phyloP scores from a whole-genome alignment of 1,284 basidiomycete genomes.

The Rhodotorula glutinis region DNA sequence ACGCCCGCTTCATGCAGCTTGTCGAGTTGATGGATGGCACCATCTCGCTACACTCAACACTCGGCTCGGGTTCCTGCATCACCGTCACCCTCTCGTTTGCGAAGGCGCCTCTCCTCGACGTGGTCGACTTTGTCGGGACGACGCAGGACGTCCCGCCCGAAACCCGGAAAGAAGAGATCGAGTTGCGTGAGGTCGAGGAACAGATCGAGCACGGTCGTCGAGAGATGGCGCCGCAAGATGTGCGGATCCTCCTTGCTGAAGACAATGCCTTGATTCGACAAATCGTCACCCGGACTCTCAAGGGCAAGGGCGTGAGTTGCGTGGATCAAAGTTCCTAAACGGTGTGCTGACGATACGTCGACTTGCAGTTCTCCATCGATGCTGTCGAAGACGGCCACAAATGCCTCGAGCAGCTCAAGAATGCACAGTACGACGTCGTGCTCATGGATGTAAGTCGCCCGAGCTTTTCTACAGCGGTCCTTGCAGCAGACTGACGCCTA shows the following conservation, averaged over 20 bases:
- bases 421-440: conserved; percentile 32
- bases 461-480: not conserved
- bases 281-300: conserved; percentile 31
- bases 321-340: not conserved
- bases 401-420: conserved; percentile 24
- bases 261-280: conserved; percentile 41
- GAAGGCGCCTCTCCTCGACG: conserved; percentile 27
- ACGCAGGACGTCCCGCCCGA: not conserved
- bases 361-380: conserved; percentile 10
- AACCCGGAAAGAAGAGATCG: not conserved
- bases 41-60: conserved; percentile 24
- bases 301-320: conserved; percentile 8
- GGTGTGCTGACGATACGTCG: too few relatives aligned
- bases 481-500: too few relatives aligned
- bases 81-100: conserved; percentile 31
- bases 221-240: conserved; percentile 7
- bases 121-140: conserved; percentile 4
- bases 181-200: not conserved
- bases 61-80: conserved; percentile 28
- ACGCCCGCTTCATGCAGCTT: conserved; percentile 15
- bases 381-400: conserved; percentile 14
- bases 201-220: not conserved
- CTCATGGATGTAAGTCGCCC: conserved; percentile 40
- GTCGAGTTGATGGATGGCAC: conserved; percentile 36
- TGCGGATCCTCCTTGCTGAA: conserved; percentile 36